Percentiles rank a stretch among this genome's conserved stretches.
These are phyloP conservation scores for Globisporangium megalacanthum DNA, from an alignment of 352 stramenopile genomes.

Conservation along the genomic window DNA sequence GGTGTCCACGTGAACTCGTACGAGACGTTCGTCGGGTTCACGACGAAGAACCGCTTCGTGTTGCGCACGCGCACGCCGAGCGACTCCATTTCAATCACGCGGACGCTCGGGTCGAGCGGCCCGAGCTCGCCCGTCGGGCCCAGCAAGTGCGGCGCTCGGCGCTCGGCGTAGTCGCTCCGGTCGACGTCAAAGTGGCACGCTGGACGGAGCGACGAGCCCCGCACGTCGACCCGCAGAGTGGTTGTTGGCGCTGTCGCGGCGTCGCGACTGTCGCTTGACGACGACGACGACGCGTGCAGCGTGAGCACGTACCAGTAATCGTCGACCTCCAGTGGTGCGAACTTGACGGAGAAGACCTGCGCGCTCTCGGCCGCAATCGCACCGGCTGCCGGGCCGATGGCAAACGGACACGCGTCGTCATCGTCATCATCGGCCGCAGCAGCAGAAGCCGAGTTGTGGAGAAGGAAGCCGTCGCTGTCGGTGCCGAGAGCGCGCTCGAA, in stretches of 20 bases:
- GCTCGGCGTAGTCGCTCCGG: constrained; percentile 82
- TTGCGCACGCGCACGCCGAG: constrained; percentile 90
- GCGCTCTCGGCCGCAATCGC: constrained; percentile 46
- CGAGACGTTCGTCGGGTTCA: constrained; percentile 91
- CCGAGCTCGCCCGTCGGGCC: constrained; percentile 83
- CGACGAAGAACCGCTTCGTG: constrained; percentile 89
- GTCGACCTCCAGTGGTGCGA: constrained; percentile 89
- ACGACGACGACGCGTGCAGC: constrained; percentile 20
- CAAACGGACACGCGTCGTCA: constrained; percentile 77
- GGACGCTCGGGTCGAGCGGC: constrained; percentile 80
- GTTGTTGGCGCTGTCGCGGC: neutral
- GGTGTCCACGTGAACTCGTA: constrained; percentile 93
- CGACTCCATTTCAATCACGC: constrained; percentile 91
- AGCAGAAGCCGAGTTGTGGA: neutral
- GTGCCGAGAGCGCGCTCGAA: constrained; percentile 25
- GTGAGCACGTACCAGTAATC: constrained; percentile 73
- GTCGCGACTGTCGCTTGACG: neutral
- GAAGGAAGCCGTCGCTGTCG: constrained; percentile 3
- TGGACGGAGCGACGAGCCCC: constrained; percentile 74
- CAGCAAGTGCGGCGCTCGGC: constrained; percentile 50
- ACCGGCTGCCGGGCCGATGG: constrained; percentile 61
- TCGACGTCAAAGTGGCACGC: constrained; percentile 93
- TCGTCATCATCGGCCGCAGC: constrained; percentile 10
- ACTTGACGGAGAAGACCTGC: constrained; percentile 82
- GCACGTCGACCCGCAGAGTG: constrained; percentile 47